Conservation (phyloP, 495 filamentous ascomycete species). For the Lepidopterella palustris region DNA sequence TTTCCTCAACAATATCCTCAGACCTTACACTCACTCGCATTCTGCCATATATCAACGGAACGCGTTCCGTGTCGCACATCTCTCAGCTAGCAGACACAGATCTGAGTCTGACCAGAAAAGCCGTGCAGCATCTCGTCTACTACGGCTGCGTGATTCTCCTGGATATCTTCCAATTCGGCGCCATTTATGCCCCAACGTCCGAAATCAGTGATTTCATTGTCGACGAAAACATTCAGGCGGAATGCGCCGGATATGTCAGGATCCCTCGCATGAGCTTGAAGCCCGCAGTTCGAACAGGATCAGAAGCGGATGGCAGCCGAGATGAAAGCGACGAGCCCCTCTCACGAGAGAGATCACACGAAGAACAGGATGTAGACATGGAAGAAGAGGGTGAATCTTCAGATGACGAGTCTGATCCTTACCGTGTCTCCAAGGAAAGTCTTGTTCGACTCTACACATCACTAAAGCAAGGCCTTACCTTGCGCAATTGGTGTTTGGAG, state of each 20-base stretch:
- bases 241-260: slow-evolving; percentile 78
- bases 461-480: slow-evolving; percentile 67
- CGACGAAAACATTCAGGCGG: slow-evolving; percentile 64
- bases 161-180: slow-evolving; percentile 87
- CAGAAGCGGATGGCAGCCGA: not conserved
- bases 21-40: slow-evolving; percentile 75
- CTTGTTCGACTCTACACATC: slow-evolving; percentile 70
- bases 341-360: not conserved
- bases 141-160: slow-evolving; percentile 82
- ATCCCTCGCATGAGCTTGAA: slow-evolving; percentile 16
- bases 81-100: slow-evolving; percentile 77
- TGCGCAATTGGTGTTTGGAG: slow-evolving; percentile 73
- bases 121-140: slow-evolving; percentile 80
- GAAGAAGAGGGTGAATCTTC: slow-evolving; percentile 37
- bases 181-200: slow-evolving; percentile 78
- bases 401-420: slow-evolving; percentile 25
- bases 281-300: not conserved
- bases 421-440: slow-evolving; percentile 43
- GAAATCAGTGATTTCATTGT: slow-evolving; percentile 69
- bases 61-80: slow-evolving; percentile 79
- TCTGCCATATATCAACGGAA: slow-evolving; percentile 78
- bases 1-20: slow-evolving; percentile 56
- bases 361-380: not conserved
- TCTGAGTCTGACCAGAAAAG: slow-evolving; percentile 72
- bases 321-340: slow-evolving; percentile 2